Evolutionary conservation across 139 green algal species (phyloP).

Genomic region (Pseudopediastrum boryanum): DNA sequence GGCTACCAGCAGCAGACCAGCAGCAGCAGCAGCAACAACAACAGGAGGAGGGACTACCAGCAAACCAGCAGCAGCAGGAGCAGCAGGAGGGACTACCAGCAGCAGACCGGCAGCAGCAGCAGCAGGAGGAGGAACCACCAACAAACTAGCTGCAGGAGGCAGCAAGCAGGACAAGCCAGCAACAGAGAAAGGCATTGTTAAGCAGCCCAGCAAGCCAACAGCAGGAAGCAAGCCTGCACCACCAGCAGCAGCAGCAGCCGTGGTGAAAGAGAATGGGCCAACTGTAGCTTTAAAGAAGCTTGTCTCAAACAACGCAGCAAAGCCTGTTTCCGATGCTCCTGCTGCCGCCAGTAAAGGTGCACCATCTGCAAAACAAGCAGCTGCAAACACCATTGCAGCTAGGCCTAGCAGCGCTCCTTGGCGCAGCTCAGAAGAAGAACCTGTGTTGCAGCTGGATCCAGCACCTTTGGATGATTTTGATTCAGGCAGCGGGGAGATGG

Average conservation of each 20-base stretch:
- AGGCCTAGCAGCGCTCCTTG: background rate
- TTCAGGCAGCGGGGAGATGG: background rate
- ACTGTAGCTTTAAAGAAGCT: background rate
- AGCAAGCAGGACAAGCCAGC: background rate
- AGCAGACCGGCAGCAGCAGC: background rate
- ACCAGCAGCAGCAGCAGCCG: background rate
- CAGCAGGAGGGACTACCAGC: background rate
- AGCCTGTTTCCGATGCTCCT: background rate
- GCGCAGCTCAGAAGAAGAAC: background rate
- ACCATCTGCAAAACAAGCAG: background rate
- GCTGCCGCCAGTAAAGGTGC: background rate
- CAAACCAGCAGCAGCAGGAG: slow-evolving; percentile 13
- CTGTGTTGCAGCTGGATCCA: background rate
- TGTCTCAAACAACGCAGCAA: background rate
- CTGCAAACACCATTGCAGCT: background rate
- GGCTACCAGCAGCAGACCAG: background rate
- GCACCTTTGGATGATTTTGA: background rate
- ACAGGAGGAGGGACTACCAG: background rate
- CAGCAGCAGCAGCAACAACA: background rate
- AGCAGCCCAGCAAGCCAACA: background rate
- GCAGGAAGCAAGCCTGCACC: background rate
- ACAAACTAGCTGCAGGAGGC: background rate
- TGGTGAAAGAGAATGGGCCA: background rate
- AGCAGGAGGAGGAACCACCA: background rate
- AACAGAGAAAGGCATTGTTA: background rate